A percentile compares a stretch with the other conserved stretches of the same genome.
phyloP scores from a whole-genome alignment of 2,329 filamentous ascomycete genomes.

The Colletotrichum sp. region DNA sequence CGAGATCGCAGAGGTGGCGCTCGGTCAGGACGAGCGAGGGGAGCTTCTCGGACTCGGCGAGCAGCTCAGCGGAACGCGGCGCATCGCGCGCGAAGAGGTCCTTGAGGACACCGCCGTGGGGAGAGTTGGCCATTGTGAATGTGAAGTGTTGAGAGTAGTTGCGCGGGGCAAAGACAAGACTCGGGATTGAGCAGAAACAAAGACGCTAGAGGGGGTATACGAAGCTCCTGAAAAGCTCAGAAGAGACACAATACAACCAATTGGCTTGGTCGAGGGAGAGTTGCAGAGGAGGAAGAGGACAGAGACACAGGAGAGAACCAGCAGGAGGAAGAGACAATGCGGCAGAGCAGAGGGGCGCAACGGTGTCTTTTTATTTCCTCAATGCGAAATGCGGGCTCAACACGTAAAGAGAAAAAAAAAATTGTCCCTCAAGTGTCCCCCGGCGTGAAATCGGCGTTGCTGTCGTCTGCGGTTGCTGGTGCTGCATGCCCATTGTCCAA shows the following conservation, averaged over 20 bases:
- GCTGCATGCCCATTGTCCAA: conserved; percentile 4
- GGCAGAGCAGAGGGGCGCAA: conserved; percentile 1
- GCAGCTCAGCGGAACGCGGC: conserved; percentile 79
- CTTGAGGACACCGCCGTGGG: conserved; percentile 94
- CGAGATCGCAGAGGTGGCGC: conserved; percentile 96
- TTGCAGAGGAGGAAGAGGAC: neutral
- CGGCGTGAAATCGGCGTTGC: conserved; percentile 20
- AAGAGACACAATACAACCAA: neutral
- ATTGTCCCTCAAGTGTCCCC: conserved; percentile 2
- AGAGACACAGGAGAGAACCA: neutral
- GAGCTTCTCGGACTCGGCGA: conserved; percentile 82
- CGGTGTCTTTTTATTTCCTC: conserved; percentile 16
- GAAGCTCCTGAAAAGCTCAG: neutral
- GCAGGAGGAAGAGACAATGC: neutral
- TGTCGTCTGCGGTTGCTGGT: neutral
- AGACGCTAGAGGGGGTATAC: neutral
- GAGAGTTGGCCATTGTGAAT: conserved; percentile 68
- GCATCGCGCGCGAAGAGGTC: conserved; percentile 94
- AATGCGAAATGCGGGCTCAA: conserved; percentile 10
- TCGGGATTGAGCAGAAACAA: neutral
- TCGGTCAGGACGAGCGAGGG: conserved; percentile 86
- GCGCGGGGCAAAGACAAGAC: neutral
- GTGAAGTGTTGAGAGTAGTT: neutral
- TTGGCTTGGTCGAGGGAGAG: neutral
- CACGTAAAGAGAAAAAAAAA: neutral